Conservation (phyloP, 495 filamentous ascomycete genomes). For the Xylaria telfairii region DNA sequence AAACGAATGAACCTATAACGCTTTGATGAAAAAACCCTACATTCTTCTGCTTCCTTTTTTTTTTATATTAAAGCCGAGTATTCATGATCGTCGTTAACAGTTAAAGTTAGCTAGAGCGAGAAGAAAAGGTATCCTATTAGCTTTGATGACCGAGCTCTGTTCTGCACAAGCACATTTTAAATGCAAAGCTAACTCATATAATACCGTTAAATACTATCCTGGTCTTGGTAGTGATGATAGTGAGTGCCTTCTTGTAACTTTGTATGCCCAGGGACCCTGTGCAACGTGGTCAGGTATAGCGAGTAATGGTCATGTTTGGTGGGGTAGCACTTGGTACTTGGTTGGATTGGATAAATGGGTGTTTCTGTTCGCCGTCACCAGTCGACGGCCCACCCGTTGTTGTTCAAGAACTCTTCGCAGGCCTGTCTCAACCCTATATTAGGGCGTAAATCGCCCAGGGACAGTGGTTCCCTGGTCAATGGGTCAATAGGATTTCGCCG, state of each 20-base stretch:
- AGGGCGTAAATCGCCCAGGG: conserved; percentile 73
- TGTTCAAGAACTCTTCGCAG: conserved; percentile 79
- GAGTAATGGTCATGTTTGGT: background rate
- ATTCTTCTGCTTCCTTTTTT: background rate
- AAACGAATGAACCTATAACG: background rate
- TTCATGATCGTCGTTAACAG: background rate
- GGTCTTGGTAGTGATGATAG: background rate
- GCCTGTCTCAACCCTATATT: conserved; percentile 86
- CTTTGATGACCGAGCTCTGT: background rate
- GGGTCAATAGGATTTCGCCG: conserved; percentile 78
- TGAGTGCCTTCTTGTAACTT: background rate
- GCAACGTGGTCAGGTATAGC: background rate
- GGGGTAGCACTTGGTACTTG: background rate
- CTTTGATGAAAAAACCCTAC: background rate
- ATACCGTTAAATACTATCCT: background rate
- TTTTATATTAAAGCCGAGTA: background rate
- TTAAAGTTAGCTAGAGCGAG: background rate
- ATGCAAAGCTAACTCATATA: conserved; percentile 7
- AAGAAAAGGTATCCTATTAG: conserved; percentile 11
- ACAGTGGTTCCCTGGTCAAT: conserved; percentile 77
- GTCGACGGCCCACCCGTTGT: conserved; percentile 94
- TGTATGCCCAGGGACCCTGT: background rate
- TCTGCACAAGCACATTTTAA: conserved; percentile 15
- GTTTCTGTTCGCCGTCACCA: conserved; percentile 58
- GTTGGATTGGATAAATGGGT: background rate